phyloP scores from a whole-genome alignment of 192 early-diverging fungal species.

The Funneliformis geosporum region DNA sequence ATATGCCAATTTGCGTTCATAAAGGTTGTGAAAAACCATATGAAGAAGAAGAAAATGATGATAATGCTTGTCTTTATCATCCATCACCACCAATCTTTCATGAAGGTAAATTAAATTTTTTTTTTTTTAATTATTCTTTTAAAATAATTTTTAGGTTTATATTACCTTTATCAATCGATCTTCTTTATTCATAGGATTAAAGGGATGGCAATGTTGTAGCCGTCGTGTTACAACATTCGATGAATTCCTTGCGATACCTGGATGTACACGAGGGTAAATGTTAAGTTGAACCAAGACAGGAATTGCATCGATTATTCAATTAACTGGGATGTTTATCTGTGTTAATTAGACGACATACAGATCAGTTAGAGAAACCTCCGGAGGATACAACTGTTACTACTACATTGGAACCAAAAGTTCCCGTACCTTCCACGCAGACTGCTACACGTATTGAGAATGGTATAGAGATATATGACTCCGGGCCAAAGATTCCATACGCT shows the following conservation, averaged over 20 bases:
- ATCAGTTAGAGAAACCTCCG: constrained; percentile 30
- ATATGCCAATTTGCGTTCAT: constrained; percentile 67
- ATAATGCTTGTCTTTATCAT: constrained; percentile 86
- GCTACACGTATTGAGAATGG: constrained; percentile 32
- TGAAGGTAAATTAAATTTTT: constrained; percentile 67
- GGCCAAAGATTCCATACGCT: constrained; percentile 33
- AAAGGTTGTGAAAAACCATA: constrained; percentile 88
- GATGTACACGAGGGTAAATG: constrained; percentile 61
- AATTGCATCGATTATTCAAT: background rate
- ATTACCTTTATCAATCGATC: background rate
- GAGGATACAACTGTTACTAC: constrained; percentile 38
- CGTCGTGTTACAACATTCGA: constrained; percentile 89
- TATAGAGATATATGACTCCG: constrained; percentile 42
- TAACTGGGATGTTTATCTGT: background rate
- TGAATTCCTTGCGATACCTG: constrained; percentile 87
- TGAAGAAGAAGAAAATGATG: constrained; percentile 69
- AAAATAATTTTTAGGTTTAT: background rate
- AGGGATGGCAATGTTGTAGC: constrained; percentile 94
- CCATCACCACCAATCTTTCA: constrained; percentile 91
- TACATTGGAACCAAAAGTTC: constrained; percentile 30
- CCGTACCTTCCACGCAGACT: background rate
- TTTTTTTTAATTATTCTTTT: no score
- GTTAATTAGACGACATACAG: constrained; percentile 66
- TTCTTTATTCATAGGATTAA: constrained; percentile 44
- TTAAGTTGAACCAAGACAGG: background rate